phyloP scores from a whole-genome alignment of 2,329 filamentous ascomycete species.

The Thermoascus crustaceus region DNA sequence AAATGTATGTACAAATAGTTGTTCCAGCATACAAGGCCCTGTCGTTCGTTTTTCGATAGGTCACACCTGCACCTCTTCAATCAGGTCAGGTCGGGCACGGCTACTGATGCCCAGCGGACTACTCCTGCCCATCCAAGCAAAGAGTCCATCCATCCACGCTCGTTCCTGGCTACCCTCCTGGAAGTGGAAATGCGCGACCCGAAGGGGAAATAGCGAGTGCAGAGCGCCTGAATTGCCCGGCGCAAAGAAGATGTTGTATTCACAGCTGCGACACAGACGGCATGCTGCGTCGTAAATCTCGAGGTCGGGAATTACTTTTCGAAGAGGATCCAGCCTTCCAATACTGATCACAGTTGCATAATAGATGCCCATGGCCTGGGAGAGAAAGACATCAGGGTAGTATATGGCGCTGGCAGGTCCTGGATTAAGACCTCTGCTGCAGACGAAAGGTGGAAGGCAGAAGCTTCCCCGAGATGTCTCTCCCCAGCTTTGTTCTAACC shows the following conservation, averaged over 20 bases:
- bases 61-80: no score
- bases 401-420: not conserved
- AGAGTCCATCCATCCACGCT: not conserved
- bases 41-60: no score
- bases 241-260: slow-evolving; percentile 3
- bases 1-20: no score
- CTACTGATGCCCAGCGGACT: not conserved
- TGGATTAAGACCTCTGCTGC: no score
- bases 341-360: slow-evolving; percentile 1
- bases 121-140: slow-evolving; percentile 1
- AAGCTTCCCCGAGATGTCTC: not conserved
- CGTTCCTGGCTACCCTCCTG: not conserved
- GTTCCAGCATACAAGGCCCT: no score
- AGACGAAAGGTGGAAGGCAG: not conserved
- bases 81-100: no score
- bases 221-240: not conserved
- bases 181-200: not conserved
- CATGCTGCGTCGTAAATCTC: not conserved
- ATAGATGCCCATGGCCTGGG: not conserved
- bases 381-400: not conserved
- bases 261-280: not conserved
- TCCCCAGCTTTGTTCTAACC: not conserved
- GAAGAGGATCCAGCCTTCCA: not conserved
- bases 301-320: not conserved
- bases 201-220: slow-evolving; percentile 1